phyloP scores from a whole-genome alignment of 495 filamentous ascomycete species.

The Peziza echinospora region DNA sequence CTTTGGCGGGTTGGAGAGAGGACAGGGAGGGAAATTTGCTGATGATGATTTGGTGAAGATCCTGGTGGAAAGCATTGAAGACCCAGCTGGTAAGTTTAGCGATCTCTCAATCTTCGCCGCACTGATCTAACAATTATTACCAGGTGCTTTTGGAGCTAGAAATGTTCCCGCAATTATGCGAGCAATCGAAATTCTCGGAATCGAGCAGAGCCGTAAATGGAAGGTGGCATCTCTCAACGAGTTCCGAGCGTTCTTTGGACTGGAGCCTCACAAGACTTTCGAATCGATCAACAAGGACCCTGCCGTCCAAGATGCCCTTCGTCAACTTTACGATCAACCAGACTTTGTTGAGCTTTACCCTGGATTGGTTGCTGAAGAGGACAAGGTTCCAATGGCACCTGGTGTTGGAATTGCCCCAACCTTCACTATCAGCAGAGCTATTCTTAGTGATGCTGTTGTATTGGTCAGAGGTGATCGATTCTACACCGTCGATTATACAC shows the following conservation, averaged over 20 bases:
- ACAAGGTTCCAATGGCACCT: constrained; percentile 48
- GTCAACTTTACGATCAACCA: constrained; percentile 54
- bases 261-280: constrained; percentile 54
- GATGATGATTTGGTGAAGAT: constrained; percentile 51
- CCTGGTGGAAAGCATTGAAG: constrained; percentile 42
- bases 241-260: constrained; percentile 59
- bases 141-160: constrained; percentile 44
- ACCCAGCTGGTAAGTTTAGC: constrained; percentile 30
- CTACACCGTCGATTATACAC: constrained; percentile 44
- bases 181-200: constrained; percentile 64
- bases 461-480: constrained; percentile 75
- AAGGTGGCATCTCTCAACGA: constrained; percentile 70
- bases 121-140: constrained; percentile 12
- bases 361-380: constrained; percentile 60
- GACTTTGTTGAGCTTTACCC: constrained; percentile 69
- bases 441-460: constrained; percentile 67
- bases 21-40: constrained; percentile 33
- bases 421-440: constrained; percentile 62
- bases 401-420: constrained; percentile 64
- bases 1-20: constrained; percentile 40
- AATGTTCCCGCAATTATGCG: constrained; percentile 54
- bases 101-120: too few species aligned
- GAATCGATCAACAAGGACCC: constrained; percentile 69
- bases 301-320: constrained; percentile 47
- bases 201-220: constrained; percentile 66